Conservation (phyloP, 257 asterid species). For the Osmanthus fragrans region DNA sequence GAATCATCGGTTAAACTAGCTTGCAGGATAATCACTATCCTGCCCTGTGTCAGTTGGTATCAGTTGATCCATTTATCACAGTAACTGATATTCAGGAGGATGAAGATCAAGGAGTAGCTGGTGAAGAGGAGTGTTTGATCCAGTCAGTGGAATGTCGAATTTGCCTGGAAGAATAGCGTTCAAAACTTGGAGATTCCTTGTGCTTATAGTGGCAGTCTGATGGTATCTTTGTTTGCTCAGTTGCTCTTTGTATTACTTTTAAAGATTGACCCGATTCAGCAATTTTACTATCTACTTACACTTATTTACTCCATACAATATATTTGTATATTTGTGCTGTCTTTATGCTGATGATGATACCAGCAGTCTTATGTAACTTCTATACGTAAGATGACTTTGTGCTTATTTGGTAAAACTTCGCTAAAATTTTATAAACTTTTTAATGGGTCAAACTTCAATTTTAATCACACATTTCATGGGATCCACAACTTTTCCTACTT, state of each 20-base stretch:
- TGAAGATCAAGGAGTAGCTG: not conserved
- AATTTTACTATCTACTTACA: not conserved
- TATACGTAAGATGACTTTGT: not conserved
- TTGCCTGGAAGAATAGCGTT: constrained; percentile 49
- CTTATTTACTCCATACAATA: not conserved
- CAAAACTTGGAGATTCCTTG: constrained; percentile 48
- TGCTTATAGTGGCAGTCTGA: constrained; percentile 50
- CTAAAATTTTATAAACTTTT: too few relatives aligned
- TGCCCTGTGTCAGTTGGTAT: too few relatives aligned
- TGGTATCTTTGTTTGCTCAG: constrained; percentile 29
- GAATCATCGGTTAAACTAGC: too few relatives aligned
- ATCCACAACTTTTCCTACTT: too few relatives aligned
- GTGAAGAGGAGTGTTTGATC: not conserved
- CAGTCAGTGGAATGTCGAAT: constrained; percentile 27
- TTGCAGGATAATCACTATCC: too few relatives aligned
- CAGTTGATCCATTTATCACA: not conserved
- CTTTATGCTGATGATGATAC: not conserved
- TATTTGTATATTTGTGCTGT: not conserved
- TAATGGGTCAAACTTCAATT: too few relatives aligned
- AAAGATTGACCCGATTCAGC: not conserved
- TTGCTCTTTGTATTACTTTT: not conserved
- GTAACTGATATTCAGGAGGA: not conserved
- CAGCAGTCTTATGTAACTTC: not conserved
- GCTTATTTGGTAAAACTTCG: too few relatives aligned
- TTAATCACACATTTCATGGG: too few relatives aligned